A percentile compares a stretch with the other conserved stretches of the same genome.
Conservation (phyloP, 495 filamentous ascomycete species). For the Lindgomyces ingoldianus region DNA sequence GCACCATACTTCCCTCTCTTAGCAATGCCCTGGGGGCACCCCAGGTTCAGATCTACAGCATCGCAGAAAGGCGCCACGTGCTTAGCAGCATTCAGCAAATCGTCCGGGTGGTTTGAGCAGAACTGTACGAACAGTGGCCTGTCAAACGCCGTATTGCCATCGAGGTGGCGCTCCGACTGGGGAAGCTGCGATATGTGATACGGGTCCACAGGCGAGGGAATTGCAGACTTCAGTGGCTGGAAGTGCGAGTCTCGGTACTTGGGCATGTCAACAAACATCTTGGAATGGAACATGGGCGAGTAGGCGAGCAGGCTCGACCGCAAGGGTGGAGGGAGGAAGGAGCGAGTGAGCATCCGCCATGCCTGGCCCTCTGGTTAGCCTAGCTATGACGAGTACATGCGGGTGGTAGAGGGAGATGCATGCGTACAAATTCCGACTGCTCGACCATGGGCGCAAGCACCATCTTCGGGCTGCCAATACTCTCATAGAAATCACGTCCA, state of each 20-base stretch:
- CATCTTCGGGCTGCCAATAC: slow-evolving; percentile 84
- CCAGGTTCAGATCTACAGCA: slow-evolving; percentile 93
- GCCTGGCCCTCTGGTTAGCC: slow-evolving; percentile 55
- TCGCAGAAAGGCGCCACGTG: slow-evolving; percentile 83
- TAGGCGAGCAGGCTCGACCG: slow-evolving; percentile 44
- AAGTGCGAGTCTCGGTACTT: slow-evolving; percentile 77
- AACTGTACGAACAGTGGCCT: slow-evolving; percentile 95
- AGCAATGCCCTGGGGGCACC: slow-evolving; percentile 97
- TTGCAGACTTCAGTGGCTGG: slow-evolving; percentile 60
- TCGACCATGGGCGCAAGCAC: slow-evolving; percentile 98
- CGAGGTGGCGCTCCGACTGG: slow-evolving; percentile 53
- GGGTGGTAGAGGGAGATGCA: slow-evolving; percentile 29
- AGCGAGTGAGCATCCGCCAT: slow-evolving; percentile 92
- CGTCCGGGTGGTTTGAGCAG: slow-evolving; percentile 83
- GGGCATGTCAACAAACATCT: slow-evolving; percentile 72
- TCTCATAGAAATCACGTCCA: slow-evolving; percentile 89
- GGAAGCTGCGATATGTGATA: slow-evolving; percentile 21
- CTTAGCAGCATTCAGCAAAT: slow-evolving; percentile 73
- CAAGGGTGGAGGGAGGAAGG: slow-evolving; percentile 69
- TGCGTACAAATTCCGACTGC: slow-evolving; percentile 89
- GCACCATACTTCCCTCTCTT: slow-evolving; percentile 86
- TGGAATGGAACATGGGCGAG: slow-evolving; percentile 80
- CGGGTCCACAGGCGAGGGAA: slow-evolving; percentile 38
- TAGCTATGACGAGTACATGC: background rate
- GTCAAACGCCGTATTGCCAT: slow-evolving; percentile 81